Evolutionary conservation across 2,329 filamentous ascomycete genomes (phyloP), one percentile per base, ranked within the genome.

Genomic region (Phialocephala subalpina): DNA sequence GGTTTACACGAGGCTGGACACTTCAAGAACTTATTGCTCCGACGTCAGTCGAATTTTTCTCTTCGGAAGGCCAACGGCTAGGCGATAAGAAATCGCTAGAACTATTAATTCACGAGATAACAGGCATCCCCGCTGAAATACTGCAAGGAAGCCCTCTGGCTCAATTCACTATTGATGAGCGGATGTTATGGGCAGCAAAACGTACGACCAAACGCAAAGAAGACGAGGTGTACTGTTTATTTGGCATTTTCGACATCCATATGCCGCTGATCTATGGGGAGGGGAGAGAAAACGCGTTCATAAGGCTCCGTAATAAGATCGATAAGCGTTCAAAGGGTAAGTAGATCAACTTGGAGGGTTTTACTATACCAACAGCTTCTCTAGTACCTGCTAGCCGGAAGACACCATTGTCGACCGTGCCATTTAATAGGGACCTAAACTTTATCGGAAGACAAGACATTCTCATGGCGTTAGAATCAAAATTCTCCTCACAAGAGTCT

Each of bases 281-380:
- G 47, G 14, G 77, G 20, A 49, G 29, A 0, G 49, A 64, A 16
- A 72, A 72, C 0, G 75, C 79, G 0, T 80, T 80, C 20, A 35
- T 56, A 0, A 69, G 79, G 6, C 64, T 81, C 0, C 78, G 79
- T 18, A 66, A 73, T n/a, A 76, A 79, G 27, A 78, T 81, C 58
- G 52, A n/a, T n/a, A n/a, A n/a, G n/a, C n/a, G n/a, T n/a, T n/a
- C n/a, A n/a, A n/a, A n/a, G n/a, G n/a, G n/a, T n/a, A n/a, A n/a
- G n/a, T n/a, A n/a, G n/a, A n/a, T n/a, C n/a, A n/a, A n/a, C n/a
- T n/a, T n/a, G n/a, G n/a, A n/a, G n/a, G n/a, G n/a, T n/a, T n/a
- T n/a, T n/a, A n/a, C n/a, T n/a, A n/a, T n/a, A n/a, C n/a, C n/a
- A n/a, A n/a, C n/a, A n/a, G 56, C 16, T 12, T 66, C 3, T 66